Conservation (phyloP, 1,284 basidiomycete genomes). For the Rhodotorula sp. region DNA sequence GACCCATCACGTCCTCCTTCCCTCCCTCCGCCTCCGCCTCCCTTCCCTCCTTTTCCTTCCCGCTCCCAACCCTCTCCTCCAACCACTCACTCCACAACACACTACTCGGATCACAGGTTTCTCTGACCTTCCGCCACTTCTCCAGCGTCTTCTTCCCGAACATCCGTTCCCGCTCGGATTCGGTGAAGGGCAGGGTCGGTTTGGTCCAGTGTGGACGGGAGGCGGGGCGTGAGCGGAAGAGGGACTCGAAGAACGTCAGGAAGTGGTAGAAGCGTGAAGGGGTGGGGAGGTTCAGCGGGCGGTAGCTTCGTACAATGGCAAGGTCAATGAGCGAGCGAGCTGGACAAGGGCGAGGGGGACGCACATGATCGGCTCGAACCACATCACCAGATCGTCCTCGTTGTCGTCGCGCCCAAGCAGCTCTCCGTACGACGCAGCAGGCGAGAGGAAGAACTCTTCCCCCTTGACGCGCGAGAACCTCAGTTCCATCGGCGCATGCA, state of each 20-base stretch:
- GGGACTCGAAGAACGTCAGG: background rate
- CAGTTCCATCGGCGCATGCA: constrained; percentile 15
- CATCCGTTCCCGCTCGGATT: constrained; percentile 3
- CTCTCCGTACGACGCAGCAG: background rate
- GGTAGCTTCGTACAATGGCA: background rate
- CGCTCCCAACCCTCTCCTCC: constrained; percentile 1
- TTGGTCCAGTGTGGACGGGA: constrained; percentile 11
- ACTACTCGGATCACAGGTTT: background rate
- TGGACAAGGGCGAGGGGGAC: background rate
- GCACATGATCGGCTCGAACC: constrained; percentile 16
- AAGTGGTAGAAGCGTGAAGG: constrained; percentile 5
- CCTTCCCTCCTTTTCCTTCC: background rate
- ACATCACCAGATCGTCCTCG: background rate
- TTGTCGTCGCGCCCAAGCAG: background rate
- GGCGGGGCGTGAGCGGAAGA: background rate
- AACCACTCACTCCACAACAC: constrained; percentile 5
- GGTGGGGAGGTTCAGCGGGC: constrained; percentile 11
- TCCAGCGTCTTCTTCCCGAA: background rate
- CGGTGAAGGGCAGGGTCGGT: constrained; percentile 1
- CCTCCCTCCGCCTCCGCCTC: background rate
- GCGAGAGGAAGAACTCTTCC: background rate
- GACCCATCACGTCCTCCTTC: constrained; percentile 17
- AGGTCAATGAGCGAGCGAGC: background rate
- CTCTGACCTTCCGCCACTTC: too few relatives aligned
- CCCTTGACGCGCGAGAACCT: background rate